Conservation (phyloP, 1,284 basidiomycete genomes). For the Mycena sp. region DNA sequence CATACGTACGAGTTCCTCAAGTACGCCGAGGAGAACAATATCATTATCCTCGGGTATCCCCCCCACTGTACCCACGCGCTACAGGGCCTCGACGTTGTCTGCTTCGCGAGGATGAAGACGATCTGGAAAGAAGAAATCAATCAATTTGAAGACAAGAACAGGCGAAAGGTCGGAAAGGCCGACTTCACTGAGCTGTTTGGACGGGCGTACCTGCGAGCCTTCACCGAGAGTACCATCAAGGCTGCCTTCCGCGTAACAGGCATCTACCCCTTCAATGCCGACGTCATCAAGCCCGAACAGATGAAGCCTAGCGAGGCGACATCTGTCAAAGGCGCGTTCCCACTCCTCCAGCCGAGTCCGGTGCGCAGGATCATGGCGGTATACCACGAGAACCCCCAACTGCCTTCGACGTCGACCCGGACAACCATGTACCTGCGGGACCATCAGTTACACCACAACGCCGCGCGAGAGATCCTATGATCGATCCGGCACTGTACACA, state of each 20-base stretch:
- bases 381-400: constrained; percentile 4
- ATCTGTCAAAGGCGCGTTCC: constrained; percentile 35
- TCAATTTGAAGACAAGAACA: constrained; percentile 14
- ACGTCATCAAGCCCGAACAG: constrained; percentile 34
- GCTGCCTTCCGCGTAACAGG: constrained; percentile 43
- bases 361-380: constrained; percentile 34
- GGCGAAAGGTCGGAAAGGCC: constrained; percentile 32
- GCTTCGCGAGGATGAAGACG: constrained; percentile 31
- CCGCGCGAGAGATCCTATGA: not conserved
- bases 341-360: constrained; percentile 34
- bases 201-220: constrained; percentile 34
- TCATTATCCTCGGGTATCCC: constrained; percentile 43
- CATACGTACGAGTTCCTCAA: not conserved
- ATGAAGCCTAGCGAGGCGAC: constrained; percentile 37
- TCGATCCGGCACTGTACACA: constrained; percentile 10
- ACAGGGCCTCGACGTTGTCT: constrained; percentile 31
- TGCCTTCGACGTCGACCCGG: too few species aligned
- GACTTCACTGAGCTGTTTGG: constrained; percentile 40
- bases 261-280: constrained; percentile 39
- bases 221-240: constrained; percentile 31
- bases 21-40: constrained; percentile 32
- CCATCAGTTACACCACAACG: too few species aligned
- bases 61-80: constrained; percentile 21
- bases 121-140: constrained; percentile 26
- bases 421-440: too few species aligned